Conservation (phyloP, 108 stramenopile species). For the Fragilariopsis cylindrus region DNA sequence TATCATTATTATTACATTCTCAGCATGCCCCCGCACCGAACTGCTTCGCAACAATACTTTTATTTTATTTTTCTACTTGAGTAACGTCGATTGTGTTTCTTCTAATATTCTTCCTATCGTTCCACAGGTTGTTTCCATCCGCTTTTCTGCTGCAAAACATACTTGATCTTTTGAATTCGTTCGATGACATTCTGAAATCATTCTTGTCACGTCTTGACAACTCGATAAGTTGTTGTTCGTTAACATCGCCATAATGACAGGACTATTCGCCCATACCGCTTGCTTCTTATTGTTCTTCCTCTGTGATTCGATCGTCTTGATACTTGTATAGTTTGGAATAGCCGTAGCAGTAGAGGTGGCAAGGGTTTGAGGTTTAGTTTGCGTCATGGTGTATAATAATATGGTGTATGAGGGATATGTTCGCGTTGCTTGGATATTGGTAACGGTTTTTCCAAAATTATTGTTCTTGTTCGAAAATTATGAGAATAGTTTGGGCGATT, state of each 20-base stretch:
- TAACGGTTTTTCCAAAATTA: too few relatives aligned
- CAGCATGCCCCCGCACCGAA: neutral
- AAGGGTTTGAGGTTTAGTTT: slow-evolving; percentile 3
- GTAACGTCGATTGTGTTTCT: neutral
- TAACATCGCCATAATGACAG: slow-evolving; percentile 43
- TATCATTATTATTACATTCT: too few relatives aligned
- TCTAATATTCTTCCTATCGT: slow-evolving; percentile 8
- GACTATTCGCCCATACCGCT: slow-evolving; percentile 16
- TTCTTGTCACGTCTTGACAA: slow-evolving; percentile 40
- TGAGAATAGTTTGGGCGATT: neutral
- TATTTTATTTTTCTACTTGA: too few relatives aligned
- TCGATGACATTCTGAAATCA: slow-evolving; percentile 35
- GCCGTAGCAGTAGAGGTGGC: slow-evolving; percentile 12
- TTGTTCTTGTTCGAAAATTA: too few relatives aligned
- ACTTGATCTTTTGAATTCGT: slow-evolving; percentile 32
- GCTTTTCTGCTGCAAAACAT: slow-evolving; percentile 37
- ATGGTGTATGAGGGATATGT: neutral
- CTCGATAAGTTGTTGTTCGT: slow-evolving; percentile 42
- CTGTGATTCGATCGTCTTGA: neutral
- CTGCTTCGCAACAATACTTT: too few relatives aligned
- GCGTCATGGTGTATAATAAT: slow-evolving; percentile 1
- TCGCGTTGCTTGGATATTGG: too few relatives aligned
- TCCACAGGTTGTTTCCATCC: slow-evolving; percentile 27
- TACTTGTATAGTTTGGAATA: too few relatives aligned
- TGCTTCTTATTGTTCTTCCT: neutral